Evolutionary conservation across 768 basidiomycete genomes (phyloP), one percentile per base, ranked within the genome.

Genomic region (Termitomyces sp.): DNA sequence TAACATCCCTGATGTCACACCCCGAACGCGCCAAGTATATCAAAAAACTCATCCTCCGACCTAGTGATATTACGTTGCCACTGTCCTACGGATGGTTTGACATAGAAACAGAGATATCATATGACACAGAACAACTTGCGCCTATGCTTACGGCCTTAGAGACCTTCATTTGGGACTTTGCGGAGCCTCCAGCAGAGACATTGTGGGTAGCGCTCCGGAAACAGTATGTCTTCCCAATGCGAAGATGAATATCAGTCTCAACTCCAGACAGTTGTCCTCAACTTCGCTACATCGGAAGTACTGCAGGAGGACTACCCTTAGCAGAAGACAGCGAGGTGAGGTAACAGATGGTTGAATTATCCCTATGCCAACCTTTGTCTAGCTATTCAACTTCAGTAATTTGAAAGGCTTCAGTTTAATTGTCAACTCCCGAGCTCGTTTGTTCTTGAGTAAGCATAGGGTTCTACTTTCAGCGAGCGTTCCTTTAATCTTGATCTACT

Each of bases 91-190:
- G 57, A 50, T 57, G 56, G 41, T 51, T 62, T 31, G 49, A 48
- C 25, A 55, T 27, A 22, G 64, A 65, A 50, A 42, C 16, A 23
- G 46, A 51, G 5, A 43, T 66, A 43, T 50, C 56, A 2, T 29
- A 55, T 25, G 56, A 54, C 23, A 20, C 63, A 12, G 53, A 57
- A 36, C 49, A 41, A 15, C 52, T 67, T 15, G 50, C 50, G 11
- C 66, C 63, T 3, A 51, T 60, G 27, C 50, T 66, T 6, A 25
- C 33, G 32, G 33, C 27, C 7, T 48, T 66, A 39, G 44, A 59
- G 31, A 66, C 53, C 7, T 64, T 67, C 38, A 57, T 67, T 23
- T 67, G 66, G 65, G 66, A 66, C 54, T 65, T 63, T 12, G 49
- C 55, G 23, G 63, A 67, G 33, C 54, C 57, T 51, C 62, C 61